Conservation (phyloP, 2,329 filamentous ascomycete species). For the Mycogone perniciosa region DNA sequence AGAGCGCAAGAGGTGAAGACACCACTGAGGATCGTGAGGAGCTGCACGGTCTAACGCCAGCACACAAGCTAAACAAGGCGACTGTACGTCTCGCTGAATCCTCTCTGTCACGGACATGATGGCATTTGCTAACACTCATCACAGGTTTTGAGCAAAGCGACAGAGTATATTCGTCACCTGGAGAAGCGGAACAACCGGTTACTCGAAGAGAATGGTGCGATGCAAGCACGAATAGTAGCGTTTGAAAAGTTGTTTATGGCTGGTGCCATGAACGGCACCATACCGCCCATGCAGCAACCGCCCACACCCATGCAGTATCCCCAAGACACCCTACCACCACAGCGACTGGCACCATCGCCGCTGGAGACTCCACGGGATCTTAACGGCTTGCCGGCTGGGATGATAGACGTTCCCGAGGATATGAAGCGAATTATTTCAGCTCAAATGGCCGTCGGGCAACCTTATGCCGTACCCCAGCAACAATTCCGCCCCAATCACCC, state of each 20-base stretch:
- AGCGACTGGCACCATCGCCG: slow-evolving; percentile 34
- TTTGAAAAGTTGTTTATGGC: slow-evolving; percentile 75
- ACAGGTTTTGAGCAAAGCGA: slow-evolving; percentile 84
- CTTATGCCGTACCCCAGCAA: slow-evolving; percentile 45
- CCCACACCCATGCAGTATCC: slow-evolving; percentile 47
- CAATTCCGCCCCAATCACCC: slow-evolving; percentile 40
- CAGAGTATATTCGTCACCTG: slow-evolving; percentile 89
- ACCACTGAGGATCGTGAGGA: slow-evolving; percentile 71
- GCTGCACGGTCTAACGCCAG: slow-evolving; percentile 66
- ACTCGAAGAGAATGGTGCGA: slow-evolving; percentile 69
- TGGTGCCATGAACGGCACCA: slow-evolving; percentile 60
- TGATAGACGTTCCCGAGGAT: slow-evolving; percentile 61
- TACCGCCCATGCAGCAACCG: slow-evolving; percentile 49
- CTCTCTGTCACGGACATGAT: background rate
- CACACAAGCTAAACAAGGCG: slow-evolving; percentile 96
- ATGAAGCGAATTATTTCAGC: slow-evolving; percentile 57
- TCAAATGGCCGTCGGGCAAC: slow-evolving; percentile 48
- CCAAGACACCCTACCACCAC: slow-evolving; percentile 34
- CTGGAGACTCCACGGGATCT: slow-evolving; percentile 35
- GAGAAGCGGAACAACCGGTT: slow-evolving; percentile 84
- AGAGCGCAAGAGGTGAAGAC: slow-evolving; percentile 62
- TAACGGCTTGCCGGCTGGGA: slow-evolving; percentile 42
- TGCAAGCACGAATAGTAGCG: slow-evolving; percentile 71
- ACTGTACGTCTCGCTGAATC: slow-evolving; percentile 47
- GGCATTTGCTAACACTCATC: background rate